phyloP scores from a whole-genome alignment of 176 grass and related monocot species.

The Elaeis guineensis region DNA sequence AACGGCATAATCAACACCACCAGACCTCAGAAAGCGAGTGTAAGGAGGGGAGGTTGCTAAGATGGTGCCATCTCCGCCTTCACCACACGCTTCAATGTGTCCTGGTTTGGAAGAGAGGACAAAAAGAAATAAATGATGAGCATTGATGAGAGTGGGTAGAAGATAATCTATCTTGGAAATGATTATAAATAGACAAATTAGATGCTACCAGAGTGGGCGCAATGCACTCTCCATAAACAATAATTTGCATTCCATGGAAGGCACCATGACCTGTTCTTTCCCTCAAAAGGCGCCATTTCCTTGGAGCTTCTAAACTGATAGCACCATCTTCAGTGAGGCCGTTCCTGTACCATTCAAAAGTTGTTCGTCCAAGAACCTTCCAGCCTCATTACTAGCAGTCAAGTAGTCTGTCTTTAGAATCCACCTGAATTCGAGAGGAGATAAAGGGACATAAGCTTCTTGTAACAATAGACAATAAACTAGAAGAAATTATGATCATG shows the following conservation, averaged over 20 bases:
- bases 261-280: conserved; percentile 73
- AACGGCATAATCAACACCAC: conserved; percentile 55
- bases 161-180: too few relatives aligned
- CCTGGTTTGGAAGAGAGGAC: conserved; percentile 34
- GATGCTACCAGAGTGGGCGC: conserved; percentile 48
- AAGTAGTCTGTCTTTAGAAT: conserved; percentile 78
- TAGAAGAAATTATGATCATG: too few relatives aligned
- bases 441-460: too few relatives aligned
- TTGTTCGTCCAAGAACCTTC: conserved; percentile 60
- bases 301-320: conserved; percentile 75
- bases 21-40: conserved; percentile 46
- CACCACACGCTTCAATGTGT: conserved; percentile 72
- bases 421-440: conserved; percentile 49
- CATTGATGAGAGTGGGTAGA: not conserved
- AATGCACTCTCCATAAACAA: conserved; percentile 70
- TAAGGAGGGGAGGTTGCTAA: conserved; percentile 86
- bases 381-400: conserved; percentile 51
- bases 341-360: conserved; percentile 60
- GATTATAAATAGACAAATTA: conserved; percentile 17
- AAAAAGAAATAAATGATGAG: not conserved
- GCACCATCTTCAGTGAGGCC: conserved; percentile 54
- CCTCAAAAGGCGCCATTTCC: conserved; percentile 61
- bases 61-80: conserved; percentile 71
- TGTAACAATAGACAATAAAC: too few relatives aligned
- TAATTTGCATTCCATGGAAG: conserved; percentile 60